A percentile compares a stretch with the other conserved stretches of the same genome.
Evolutionary conservation across 2,329 filamentous ascomycete species (phyloP).

Genomic region (Trichoderma koningiopsis): DNA sequence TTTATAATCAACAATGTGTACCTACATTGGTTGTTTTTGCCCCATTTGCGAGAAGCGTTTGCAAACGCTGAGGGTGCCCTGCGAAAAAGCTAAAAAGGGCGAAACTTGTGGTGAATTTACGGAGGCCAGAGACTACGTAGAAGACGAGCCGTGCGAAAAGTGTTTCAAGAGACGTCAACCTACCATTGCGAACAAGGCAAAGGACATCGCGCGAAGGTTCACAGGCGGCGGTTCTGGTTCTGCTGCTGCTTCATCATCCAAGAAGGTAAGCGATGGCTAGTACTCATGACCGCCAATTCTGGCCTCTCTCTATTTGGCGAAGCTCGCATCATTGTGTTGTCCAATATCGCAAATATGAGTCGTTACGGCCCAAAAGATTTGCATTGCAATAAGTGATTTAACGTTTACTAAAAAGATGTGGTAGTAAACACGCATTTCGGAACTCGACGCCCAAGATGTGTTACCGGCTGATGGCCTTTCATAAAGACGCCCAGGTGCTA

Average conservation of each 20-base stretch:
- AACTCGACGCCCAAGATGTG: background rate
- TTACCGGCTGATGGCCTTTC: background rate
- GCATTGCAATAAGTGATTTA: background rate
- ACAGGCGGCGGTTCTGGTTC: background rate
- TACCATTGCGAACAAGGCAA: slow-evolving; percentile 13
- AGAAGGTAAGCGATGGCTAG: slow-evolving; percentile 4
- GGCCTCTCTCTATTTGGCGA: background rate
- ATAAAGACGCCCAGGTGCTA: background rate
- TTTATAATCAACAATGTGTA: slow-evolving; percentile 6
- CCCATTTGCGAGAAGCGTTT: background rate
- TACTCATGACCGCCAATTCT: background rate
- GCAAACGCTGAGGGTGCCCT: background rate
- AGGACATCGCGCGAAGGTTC: slow-evolving; percentile 12
- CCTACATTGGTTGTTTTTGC: background rate
- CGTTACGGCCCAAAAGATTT: background rate
- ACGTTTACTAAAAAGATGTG: background rate
- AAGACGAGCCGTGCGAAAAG: slow-evolving; percentile 15
- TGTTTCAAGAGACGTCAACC: slow-evolving; percentile 2
- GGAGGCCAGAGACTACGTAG: background rate
- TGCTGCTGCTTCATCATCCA: background rate
- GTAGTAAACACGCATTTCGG: background rate
- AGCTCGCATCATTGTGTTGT: background rate
- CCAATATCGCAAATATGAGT: background rate
- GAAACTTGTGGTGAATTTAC: slow-evolving; percentile 12
- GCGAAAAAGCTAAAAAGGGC: background rate